Conservation (phyloP, 2,329 filamentous ascomycete species). For the Bertia moriformis region DNA sequence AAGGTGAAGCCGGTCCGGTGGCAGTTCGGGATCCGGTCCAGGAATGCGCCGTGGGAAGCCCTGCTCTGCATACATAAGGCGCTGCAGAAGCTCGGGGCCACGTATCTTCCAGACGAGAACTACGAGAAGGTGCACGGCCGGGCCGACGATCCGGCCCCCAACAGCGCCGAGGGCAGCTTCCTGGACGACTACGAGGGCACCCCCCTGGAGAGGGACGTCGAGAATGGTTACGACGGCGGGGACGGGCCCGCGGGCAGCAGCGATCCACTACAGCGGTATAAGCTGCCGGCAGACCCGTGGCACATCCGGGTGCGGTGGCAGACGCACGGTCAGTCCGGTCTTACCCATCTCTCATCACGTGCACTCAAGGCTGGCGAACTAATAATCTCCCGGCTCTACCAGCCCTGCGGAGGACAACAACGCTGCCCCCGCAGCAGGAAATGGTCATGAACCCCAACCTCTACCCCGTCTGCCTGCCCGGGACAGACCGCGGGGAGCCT, state of each 20-base stretch:
- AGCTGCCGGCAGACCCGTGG: constrained; percentile 86
- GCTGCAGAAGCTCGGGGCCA: constrained; percentile 52
- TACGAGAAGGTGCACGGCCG: too few species aligned
- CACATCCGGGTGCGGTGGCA: constrained; percentile 81
- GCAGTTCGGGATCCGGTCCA: constrained; percentile 63
- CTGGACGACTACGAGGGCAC: too few species aligned
- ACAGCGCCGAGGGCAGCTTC: constrained; percentile 10
- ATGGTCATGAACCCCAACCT: constrained; percentile 5
- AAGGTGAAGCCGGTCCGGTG: constrained; percentile 33
- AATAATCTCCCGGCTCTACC: constrained; percentile 16
- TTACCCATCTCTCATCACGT: constrained; percentile 19
- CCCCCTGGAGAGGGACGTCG: constrained; percentile 10
- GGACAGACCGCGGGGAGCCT: too few species aligned
- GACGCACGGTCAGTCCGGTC: constrained; percentile 44
- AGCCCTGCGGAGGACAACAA: constrained; percentile 21
- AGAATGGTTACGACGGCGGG: constrained; percentile 2
- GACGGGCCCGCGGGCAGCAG: constrained; percentile 16
- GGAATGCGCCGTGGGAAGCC: constrained; percentile 59
- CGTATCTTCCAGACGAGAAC: too few species aligned
- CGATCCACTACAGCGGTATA: constrained; percentile 52
- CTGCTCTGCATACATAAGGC: constrained; percentile 63
- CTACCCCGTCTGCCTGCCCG: constrained; percentile 2
- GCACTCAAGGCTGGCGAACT: constrained; percentile 37
- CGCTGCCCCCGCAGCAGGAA: constrained; percentile 11
- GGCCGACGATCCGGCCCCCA: constrained; percentile 30